These are phyloP conservation scores for Beauveria sp. DNA, from an alignment of 2,329 filamentous ascomycete genomes.

Conservation along the genomic window DNA sequence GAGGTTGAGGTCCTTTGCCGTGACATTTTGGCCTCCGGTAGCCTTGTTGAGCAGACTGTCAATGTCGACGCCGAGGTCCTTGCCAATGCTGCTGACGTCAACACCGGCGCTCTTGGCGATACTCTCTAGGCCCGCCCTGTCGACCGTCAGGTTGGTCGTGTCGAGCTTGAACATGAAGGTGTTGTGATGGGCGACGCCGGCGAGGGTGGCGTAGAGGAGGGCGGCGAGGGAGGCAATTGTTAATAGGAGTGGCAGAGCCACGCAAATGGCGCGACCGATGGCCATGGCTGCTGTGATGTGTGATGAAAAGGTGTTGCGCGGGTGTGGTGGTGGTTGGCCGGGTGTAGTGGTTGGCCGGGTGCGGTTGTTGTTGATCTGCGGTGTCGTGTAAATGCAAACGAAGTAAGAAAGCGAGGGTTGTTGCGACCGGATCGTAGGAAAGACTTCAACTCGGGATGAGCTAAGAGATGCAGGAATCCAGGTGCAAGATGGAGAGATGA, in stretches of 20 bases:
- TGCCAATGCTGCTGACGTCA: constrained; percentile 16
- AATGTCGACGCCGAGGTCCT: constrained; percentile 17
- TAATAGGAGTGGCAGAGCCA: constrained; percentile 77
- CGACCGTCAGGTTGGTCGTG: constrained; percentile 50
- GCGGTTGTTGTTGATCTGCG: neutral
- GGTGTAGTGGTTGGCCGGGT: neutral
- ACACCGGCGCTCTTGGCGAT: constrained; percentile 17
- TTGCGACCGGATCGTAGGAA: neutral
- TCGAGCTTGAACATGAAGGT: constrained; percentile 56
- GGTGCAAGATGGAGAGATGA: neutral
- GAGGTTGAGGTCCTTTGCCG: constrained; percentile 52
- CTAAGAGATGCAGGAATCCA: neutral
- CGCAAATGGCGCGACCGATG: constrained; percentile 74
- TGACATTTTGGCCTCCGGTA: constrained; percentile 39
- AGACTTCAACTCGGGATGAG: neutral
- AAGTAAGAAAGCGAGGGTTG: neutral
- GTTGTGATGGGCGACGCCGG: constrained; percentile 47
- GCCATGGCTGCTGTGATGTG: constrained; percentile 36
- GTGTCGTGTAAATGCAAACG: neutral
- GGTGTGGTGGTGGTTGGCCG: neutral
- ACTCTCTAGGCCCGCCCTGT: constrained; percentile 23
- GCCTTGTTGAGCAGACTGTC: constrained; percentile 16
- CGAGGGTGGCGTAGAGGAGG: constrained; percentile 50
- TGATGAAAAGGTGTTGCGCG: neutral
- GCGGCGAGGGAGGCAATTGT: constrained; percentile 73